Percentiles rank a stretch among this genome's conserved stretches.
phyloP scores from a whole-genome alignment of 768 basidiomycete genomes.

The Podaxis sp. region DNA sequence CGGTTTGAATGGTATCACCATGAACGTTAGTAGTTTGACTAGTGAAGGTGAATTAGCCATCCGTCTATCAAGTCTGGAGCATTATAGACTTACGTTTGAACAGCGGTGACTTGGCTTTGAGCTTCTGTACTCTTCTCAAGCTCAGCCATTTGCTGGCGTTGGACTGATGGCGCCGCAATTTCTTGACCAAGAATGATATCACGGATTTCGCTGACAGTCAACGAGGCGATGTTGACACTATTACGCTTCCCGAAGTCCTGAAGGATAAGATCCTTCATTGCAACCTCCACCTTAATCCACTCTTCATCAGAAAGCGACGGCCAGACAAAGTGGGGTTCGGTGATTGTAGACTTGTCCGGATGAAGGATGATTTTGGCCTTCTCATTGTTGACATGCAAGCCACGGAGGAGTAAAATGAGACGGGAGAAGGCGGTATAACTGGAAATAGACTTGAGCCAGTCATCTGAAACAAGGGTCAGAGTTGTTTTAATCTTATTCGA shows the following conservation, averaged over 20 bases:
- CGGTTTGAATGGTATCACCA: slow-evolving; percentile 93
- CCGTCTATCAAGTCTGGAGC: neutral
- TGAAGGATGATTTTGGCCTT: slow-evolving; percentile 99
- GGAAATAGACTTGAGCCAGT: slow-evolving; percentile 99
- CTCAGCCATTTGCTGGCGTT: slow-evolving; percentile 99
- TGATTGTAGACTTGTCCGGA: slow-evolving; percentile 95
- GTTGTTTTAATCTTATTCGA: neutral
- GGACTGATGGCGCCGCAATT: slow-evolving; percentile 92
- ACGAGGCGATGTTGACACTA: slow-evolving; percentile 96
- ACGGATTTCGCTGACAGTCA: slow-evolving; percentile 94
- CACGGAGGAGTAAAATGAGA: slow-evolving; percentile 93
- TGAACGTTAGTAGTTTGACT: slow-evolving; percentile 97
- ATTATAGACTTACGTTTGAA: slow-evolving; percentile 70
- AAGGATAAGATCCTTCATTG: slow-evolving; percentile 95
- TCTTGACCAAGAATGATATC: slow-evolving; percentile 99
- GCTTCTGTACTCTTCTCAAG: slow-evolving; percentile 96
- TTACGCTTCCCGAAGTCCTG: slow-evolving; percentile 99
- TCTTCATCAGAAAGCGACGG: slow-evolving; percentile 91
- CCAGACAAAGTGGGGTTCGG: slow-evolving; percentile 98
- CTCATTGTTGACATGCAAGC: slow-evolving; percentile 98
- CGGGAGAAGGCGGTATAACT: slow-evolving; percentile 99
- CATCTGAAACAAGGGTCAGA: slow-evolving; percentile 51
- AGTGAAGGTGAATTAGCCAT: slow-evolving; percentile 16
- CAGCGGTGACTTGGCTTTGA: slow-evolving; percentile 90
- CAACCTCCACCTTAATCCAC: slow-evolving; percentile 99